These are phyloP conservation scores for Paratrypanosoma confusum DNA, from an alignment of 208 protist species.

Conservation along the genomic window DNA sequence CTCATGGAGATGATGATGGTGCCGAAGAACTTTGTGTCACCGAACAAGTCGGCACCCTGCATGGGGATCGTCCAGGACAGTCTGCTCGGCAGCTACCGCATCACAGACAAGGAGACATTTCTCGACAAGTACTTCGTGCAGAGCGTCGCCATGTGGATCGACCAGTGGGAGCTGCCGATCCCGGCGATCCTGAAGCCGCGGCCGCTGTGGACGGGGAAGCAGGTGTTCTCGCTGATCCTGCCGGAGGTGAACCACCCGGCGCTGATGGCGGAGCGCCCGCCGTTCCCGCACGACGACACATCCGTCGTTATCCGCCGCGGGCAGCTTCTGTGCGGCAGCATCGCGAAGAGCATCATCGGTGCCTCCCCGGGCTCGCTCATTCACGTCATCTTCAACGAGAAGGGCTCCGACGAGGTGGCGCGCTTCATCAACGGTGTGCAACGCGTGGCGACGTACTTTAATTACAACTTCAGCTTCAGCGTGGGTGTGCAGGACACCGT, in stretches of 20 bases:
- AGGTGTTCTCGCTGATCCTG: slow-evolving; percentile 97
- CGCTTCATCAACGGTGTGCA: slow-evolving; percentile 92
- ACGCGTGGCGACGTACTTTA: slow-evolving; percentile 95
- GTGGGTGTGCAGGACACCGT: slow-evolving; percentile 98
- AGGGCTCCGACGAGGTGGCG: slow-evolving; percentile 89
- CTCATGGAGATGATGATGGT: slow-evolving; percentile 98
- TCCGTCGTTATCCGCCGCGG: slow-evolving; percentile 89
- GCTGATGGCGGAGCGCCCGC: slow-evolving; percentile 38
- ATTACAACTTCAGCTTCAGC: slow-evolving; percentile 93
- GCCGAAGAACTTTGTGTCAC: slow-evolving; percentile 98
- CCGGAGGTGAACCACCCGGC: slow-evolving; percentile 88
- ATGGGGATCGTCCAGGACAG: slow-evolving; percentile 99
- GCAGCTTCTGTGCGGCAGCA: slow-evolving; percentile 82
- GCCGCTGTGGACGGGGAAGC: slow-evolving; percentile 99
- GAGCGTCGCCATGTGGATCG: slow-evolving; percentile 97
- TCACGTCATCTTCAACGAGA: slow-evolving; percentile 97
- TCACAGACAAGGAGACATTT: slow-evolving; percentile 96
- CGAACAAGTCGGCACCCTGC: slow-evolving; percentile 96
- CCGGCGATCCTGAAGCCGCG: slow-evolving; percentile 97
- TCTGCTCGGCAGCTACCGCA: slow-evolving; percentile 88
- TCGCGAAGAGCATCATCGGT: slow-evolving; percentile 88
- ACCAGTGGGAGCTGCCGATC: slow-evolving; percentile 91
- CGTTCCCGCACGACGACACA: slow-evolving; percentile 76
- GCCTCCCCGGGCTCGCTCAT: slow-evolving; percentile 85
- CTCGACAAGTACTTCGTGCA: slow-evolving; percentile 95